A percentile compares a stretch with the other conserved stretches of the same genome.
These are phyloP conservation scores for Backusella tuberculispora DNA, from an alignment of 192 early-diverging fungal genomes.

Conservation along the genomic window DNA sequence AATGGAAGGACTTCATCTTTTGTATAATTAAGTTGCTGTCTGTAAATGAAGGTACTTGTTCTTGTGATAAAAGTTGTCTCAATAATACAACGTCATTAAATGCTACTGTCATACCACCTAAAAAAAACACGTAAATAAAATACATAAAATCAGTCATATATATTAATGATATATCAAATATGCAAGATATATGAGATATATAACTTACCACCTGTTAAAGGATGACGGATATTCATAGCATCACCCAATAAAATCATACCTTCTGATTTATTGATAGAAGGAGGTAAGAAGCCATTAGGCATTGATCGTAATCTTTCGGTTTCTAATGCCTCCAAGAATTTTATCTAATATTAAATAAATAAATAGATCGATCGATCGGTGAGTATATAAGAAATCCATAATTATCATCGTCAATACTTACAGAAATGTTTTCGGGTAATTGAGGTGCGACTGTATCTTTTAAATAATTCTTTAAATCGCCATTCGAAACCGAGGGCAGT, in stretches of 20 bases:
- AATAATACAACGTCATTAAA: slow-evolving; percentile 89
- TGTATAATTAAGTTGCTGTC: slow-evolving; percentile 52
- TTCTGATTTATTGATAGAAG: slow-evolving; percentile 66
- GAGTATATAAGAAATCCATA: neutral
- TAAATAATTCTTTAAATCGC: slow-evolving; percentile 70
- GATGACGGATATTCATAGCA: slow-evolving; percentile 96
- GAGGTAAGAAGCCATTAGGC: slow-evolving; percentile 90
- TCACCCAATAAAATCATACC: slow-evolving; percentile 92
- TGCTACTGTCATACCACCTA: slow-evolving; percentile 94
- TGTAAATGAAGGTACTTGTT: slow-evolving; percentile 50
- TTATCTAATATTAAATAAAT: slow-evolving; percentile 24
- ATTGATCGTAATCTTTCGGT: slow-evolving; percentile 79
- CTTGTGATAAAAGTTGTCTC: slow-evolving; percentile 56
- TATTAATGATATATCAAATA: neutral
- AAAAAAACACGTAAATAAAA: too few relatives aligned
- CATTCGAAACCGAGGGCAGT: slow-evolving; percentile 70
- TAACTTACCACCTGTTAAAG: slow-evolving; percentile 82
- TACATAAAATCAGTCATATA: neutral
- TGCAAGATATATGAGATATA: neutral
- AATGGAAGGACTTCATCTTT: slow-evolving; percentile 70
- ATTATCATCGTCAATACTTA: neutral
- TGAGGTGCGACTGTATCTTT: slow-evolving; percentile 64
- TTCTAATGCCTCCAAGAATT: slow-evolving; percentile 71
- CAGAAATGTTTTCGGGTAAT: slow-evolving; percentile 66
- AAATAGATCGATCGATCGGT: neutral